Evolutionary conservation across 2,329 filamentous ascomycete species (phyloP), one percentile per base, ranked within the genome.

Genomic region (Pseudogymnoascus sp.): DNA sequence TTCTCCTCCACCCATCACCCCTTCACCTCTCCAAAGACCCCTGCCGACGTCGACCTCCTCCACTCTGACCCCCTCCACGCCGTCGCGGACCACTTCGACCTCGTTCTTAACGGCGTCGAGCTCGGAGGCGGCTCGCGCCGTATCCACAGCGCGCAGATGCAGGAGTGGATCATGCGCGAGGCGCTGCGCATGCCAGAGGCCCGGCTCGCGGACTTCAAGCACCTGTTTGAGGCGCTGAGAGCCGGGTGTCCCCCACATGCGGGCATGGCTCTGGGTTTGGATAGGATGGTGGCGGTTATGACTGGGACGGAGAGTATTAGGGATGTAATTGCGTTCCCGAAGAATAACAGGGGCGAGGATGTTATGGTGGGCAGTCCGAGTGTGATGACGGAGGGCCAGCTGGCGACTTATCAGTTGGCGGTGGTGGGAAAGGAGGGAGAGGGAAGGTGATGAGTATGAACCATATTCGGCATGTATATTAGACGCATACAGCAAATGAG

Each of bases 241-340:
- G 86, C 90, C 0, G 95, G 93, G 0, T 97, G 94, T 77, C 94
- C 94, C 11, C 95, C 94, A 0, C 94, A 99, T 72, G 92, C 94
- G 0, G 94, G 94, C 0, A 89, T 99, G 66, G 94, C 94, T 0
- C 78, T 99, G 14, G 94, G 94, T 0, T 96, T 97, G 72, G 94
- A 99, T 73, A 82, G 94, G 3, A 75, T 99, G 59, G 81, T 94
- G 39, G 88, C 93, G 0, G 78, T 96, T 0, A 83, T 99, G 80
- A 83, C 88, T 21, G 88, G 87, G 1, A 87, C 83, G 33, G 81
- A 88, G 10, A 92, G 88, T 1, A 88, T 99, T 2, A 81, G 90
- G 64, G 93, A 99, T 76, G 93, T 99, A 1, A 97, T 99, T 74
- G 92, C 92, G 0, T 99, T 99, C 71, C 95, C 94, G 0, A 99